Evolutionary conservation across 345 rosid genomes (phyloP).

Genomic region (Boechera divaricarpa): DNA sequence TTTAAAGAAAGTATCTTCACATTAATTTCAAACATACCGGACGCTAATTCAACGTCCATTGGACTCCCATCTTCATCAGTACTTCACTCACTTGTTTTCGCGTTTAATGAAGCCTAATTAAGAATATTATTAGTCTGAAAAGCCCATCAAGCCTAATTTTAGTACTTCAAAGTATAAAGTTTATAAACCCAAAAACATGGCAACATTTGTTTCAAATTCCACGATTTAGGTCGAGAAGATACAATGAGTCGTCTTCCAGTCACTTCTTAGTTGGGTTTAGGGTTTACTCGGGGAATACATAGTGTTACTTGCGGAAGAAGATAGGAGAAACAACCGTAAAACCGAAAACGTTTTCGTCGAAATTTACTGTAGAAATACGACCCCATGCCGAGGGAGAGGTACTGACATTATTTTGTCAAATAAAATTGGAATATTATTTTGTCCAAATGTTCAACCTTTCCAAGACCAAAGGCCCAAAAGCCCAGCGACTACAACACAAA

Average conservation of each 20-base stretch:
- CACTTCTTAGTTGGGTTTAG: not conserved
- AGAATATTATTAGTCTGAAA: not conserved
- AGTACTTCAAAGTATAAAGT: not conserved
- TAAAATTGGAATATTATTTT: too few species aligned
- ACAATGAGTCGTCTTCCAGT: not conserved
- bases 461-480: not conserved
- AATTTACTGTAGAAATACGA: too few species aligned
- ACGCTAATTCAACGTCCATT: not conserved
- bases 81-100: not conserved
- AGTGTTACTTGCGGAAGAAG: not conserved
- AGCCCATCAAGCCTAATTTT: conserved; percentile 7
- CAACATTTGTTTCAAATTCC: not conserved
- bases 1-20: not conserved
- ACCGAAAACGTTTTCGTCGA: too few species aligned
- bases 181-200: too few species aligned
- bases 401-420: too few species aligned
- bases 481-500: not conserved
- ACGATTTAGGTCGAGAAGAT: not conserved
- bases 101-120: not conserved
- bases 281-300: not conserved
- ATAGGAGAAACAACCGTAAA: too few species aligned
- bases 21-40: not conserved
- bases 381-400: too few species aligned
- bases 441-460: not conserved
- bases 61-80: not conserved